A percentile compares a stretch with the other conserved stretches of the same genome.
Conservation (phyloP, 306 rosid genomes). For the Cucurbita maxima region DNA sequence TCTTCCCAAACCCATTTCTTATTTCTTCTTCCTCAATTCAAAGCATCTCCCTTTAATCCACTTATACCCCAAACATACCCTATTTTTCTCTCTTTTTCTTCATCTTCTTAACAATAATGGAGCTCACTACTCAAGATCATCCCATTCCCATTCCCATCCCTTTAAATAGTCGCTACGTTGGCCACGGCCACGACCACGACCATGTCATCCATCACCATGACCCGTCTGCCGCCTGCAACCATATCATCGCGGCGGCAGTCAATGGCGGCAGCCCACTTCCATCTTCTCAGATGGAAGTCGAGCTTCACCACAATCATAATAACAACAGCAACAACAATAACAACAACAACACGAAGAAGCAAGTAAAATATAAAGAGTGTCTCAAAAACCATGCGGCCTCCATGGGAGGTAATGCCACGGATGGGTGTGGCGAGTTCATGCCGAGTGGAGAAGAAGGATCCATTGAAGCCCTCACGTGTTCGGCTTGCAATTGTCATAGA, state of each 20-base stretch:
- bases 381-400: conserved; percentile 85
- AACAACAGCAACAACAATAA: background rate
- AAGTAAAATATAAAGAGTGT: conserved; percentile 57
- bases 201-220: conserved; percentile 31
- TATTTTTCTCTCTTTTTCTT: background rate
- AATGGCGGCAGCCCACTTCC: background rate
- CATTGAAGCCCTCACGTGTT: conserved; percentile 65
- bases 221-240: conserved; percentile 12
- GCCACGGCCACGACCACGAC: conserved; percentile 23
- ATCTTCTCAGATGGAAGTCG: background rate
- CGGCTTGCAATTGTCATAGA: conserved; percentile 82
- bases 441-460: conserved; percentile 73
- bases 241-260: conserved; percentile 12
- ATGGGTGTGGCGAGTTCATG: conserved; percentile 95
- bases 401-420: conserved; percentile 82
- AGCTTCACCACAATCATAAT: background rate
- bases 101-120: conserved; percentile 21
- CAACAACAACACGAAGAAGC: background rate
- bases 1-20: background rate
- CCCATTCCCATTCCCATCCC: conserved; percentile 44
- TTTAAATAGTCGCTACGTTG: conserved; percentile 22
- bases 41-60: background rate
- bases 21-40: background rate
- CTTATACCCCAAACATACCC: background rate
- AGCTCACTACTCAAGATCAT: conserved; percentile 31